Base-by-base conservation (phyloP, 2,329 filamentous ascomycete species). In the Golovinomyces cichoracearum region DNA sequence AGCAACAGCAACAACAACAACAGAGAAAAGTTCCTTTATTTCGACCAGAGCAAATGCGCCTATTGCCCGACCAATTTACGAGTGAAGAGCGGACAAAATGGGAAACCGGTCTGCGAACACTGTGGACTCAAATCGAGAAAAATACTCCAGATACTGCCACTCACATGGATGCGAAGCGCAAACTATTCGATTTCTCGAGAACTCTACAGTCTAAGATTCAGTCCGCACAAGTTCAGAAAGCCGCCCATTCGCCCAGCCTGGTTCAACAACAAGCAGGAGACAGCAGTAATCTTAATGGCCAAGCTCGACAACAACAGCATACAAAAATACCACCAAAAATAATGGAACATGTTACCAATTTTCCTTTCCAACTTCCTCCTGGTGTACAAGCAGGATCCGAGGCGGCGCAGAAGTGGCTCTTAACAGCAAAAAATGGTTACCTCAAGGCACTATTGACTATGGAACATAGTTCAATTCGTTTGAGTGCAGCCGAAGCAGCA, bases 121-220 rank as follows among this genome's bases (percentile, higher is more conserved):
- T 78, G 0, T 79, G 72, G 68, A 48, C 52, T 1, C 65, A 62
- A 21, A 65, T 71, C 37, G 67, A 71, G 42, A 68, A 71, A 50
- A 67, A 64, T 19, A 60, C 67, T 0, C 63, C 65, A 1, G 69
- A 70, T 21, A 71, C 70, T 3, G 55, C 57, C 0, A 66, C 70
- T 21, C 68, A 76, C 42, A 59, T 65, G 22, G 63, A 64, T 0
- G 73, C 74, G 0, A 69, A 68, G 53, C 66, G 67, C 37, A 78
- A 76, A 61, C 71, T 79, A 21, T 60, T 63, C 5, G 73, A 78
- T 7, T 78, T 79, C 57, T 73, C 74, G 0, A 66, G 66, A 40
- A 74, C 73, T 61, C 65, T 79, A 1, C 61, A 66, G 2, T 60
- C 59, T 0, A 77, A 75, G 59, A 65, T 74, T 4, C 65, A 69